Conservation (phyloP, 176 grass and related monocot genomes). For the Luzula sylvatica region DNA sequence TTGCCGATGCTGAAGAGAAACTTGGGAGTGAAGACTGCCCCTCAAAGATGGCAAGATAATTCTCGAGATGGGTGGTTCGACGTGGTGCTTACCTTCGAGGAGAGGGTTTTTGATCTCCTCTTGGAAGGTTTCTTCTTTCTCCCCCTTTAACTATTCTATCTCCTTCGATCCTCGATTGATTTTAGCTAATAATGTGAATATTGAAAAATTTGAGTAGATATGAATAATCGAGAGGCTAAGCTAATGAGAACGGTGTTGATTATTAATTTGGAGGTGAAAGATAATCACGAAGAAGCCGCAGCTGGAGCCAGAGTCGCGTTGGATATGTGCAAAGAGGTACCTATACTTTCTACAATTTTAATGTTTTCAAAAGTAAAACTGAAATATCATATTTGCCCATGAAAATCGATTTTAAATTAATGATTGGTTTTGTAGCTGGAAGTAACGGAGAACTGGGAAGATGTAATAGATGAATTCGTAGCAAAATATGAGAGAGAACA, state of each 20-base stretch:
- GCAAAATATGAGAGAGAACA: slow-evolving; percentile 37
- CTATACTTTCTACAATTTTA: background rate
- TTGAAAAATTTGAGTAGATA: slow-evolving; percentile 45
- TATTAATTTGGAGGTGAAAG: slow-evolving; percentile 98
- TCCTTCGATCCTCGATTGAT: background rate
- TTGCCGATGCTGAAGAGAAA: slow-evolving; percentile 97
- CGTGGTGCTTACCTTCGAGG: slow-evolving; percentile 79
- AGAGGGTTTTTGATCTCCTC: slow-evolving; percentile 80
- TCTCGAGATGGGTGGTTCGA: slow-evolving; percentile 57
- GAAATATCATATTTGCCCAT: background rate
- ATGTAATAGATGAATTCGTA: slow-evolving; percentile 36
- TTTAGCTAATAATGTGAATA: background rate
- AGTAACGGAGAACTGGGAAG: slow-evolving; percentile 38
- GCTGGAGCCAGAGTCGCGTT: slow-evolving; percentile 87
- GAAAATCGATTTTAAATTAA: too few species aligned
- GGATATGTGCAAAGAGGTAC: slow-evolving; percentile 82
- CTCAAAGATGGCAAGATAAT: slow-evolving; percentile 91
- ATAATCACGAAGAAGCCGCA: slow-evolving; percentile 99
- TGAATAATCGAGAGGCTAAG: slow-evolving; percentile 59
- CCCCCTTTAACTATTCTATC: background rate
- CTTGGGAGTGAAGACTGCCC: slow-evolving; percentile 58
- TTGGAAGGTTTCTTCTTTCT: slow-evolving; percentile 45
- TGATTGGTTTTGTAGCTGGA: slow-evolving; percentile 28
- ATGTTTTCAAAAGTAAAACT: background rate
- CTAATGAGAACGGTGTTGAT: slow-evolving; percentile 57